phyloP scores from a whole-genome alignment of 2,329 filamentous ascomycete species.

The Chlorencoelia australis region DNA sequence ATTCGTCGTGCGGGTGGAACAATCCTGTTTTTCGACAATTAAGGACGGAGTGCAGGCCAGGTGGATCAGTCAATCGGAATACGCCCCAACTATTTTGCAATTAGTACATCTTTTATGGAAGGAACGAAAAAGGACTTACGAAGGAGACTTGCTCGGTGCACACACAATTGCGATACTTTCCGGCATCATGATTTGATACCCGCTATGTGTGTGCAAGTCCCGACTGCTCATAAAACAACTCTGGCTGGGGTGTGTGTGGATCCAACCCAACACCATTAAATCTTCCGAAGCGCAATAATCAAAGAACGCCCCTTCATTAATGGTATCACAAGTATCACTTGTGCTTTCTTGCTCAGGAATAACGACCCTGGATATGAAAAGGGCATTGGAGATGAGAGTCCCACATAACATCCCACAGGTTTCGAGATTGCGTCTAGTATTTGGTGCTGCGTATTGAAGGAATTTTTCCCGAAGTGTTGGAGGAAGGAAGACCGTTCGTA shows the following conservation, averaged over 20 bases:
- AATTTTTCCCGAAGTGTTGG: slow-evolving; percentile 64
- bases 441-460: slow-evolving; percentile 60
- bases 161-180: slow-evolving; percentile 97
- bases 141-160: slow-evolving; percentile 68
- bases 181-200: slow-evolving; percentile 92
- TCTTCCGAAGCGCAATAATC: slow-evolving; percentile 56
- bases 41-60: slow-evolving; percentile 76
- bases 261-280: slow-evolving; percentile 49
- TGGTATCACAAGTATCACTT: slow-evolving; percentile 87
- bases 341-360: slow-evolving; percentile 88
- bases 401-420: slow-evolving; percentile 94
- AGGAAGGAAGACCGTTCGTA: slow-evolving; percentile 83
- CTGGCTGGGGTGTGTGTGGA: slow-evolving; percentile 93
- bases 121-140: slow-evolving; percentile 40
- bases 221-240: slow-evolving; percentile 96
- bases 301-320: slow-evolving; percentile 75
- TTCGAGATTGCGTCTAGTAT: slow-evolving; percentile 76
- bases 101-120: slow-evolving; percentile 6
- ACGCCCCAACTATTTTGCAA: slow-evolving; percentile 62
- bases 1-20: slow-evolving; percentile 62
- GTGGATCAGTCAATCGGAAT: slow-evolving; percentile 87
- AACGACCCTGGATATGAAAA: slow-evolving; percentile 81
- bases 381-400: slow-evolving; percentile 79
- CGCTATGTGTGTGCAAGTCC: slow-evolving; percentile 86
- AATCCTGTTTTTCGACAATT: slow-evolving; percentile 67